Conservation (phyloP, 1,139 yeast genomes). For the Hemisphaericaspora subhashii region DNA sequence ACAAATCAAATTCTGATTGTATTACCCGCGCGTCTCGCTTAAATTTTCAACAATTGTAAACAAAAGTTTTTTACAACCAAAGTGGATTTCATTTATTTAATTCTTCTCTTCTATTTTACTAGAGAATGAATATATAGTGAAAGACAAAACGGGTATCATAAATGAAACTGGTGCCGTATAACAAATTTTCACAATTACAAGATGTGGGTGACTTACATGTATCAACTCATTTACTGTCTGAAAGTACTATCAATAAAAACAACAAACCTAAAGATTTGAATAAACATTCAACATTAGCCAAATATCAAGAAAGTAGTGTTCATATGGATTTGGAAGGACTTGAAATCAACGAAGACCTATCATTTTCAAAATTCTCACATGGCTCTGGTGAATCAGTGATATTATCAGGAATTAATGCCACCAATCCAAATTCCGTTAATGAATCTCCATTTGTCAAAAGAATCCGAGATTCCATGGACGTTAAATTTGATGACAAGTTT, state of each 20-base stretch:
- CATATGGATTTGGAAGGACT: constrained; percentile 18
- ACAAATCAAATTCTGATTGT: no score
- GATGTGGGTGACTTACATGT: constrained; percentile 8
- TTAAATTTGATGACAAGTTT: constrained; percentile 6
- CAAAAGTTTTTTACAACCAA: neutral
- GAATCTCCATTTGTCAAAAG: constrained; percentile 31
- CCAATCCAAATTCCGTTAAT: constrained; percentile 6
- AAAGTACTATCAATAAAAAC: neutral
- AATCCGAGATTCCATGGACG: constrained; percentile 21
- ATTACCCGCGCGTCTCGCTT: neutral
- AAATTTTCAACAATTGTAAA: neutral
- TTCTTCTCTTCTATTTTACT: neutral
- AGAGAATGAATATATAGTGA: constrained; percentile 4
- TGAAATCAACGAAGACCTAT: constrained; percentile 29
- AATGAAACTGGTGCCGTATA: constrained; percentile 8
- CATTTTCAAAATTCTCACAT: constrained; percentile 40
- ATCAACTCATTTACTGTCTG: constrained; percentile 8
- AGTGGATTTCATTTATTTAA: neutral
- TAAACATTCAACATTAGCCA: constrained; percentile 14
- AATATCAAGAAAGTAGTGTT: constrained; percentile 18
- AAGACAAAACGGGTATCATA: no score
- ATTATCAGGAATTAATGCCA: neutral
- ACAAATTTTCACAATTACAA: constrained; percentile 9
- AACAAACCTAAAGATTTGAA: neutral
- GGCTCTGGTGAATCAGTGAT: constrained; percentile 24